A percentile compares a stretch with the other conserved stretches of the same genome.
These are phyloP conservation scores for Gardenia jasminoides DNA, from an alignment of 257 asterid species.

Conservation along the genomic window DNA sequence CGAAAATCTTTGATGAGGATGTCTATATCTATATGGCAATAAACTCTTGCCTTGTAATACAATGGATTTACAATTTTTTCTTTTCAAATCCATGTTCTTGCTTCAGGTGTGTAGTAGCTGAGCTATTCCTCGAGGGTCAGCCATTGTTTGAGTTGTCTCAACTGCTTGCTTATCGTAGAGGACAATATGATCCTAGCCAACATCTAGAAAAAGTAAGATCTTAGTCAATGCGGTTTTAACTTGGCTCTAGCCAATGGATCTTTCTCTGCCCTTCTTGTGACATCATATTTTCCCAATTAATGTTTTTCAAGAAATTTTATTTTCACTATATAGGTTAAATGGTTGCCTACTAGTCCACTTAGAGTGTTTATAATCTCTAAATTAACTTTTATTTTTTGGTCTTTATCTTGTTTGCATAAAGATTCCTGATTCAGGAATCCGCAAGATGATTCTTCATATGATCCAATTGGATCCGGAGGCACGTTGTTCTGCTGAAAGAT, in stretches of 20 bases:
- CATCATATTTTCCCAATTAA: neutral
- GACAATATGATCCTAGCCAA: conserved; percentile 97
- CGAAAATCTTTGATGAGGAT: neutral
- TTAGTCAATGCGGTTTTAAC: neutral
- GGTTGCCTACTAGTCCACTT: neutral
- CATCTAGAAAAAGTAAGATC: conserved; percentile 81
- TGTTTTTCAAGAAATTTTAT: neutral
- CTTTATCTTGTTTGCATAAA: conserved; percentile 32
- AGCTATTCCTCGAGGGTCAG: conserved; percentile 99
- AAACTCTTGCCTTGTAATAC: conserved; percentile 9
- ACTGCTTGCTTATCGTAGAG: conserved; percentile 97
- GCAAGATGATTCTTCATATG: conserved; percentile 99
- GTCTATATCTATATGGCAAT: neutral
- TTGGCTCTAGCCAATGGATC: neutral
- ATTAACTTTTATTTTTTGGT: conserved; percentile 10
- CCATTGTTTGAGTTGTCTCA: conserved; percentile 96
- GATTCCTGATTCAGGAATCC: conserved; percentile 98
- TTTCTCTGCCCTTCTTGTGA: neutral
- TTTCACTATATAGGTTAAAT: neutral
- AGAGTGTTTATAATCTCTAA: neutral
- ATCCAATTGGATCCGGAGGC: conserved; percentile 90
- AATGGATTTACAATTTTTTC: conserved; percentile 10
- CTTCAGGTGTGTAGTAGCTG: conserved; percentile 97
- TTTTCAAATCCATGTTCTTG: conserved; percentile 23
- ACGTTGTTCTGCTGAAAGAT: conserved; percentile 87